Evolutionary conservation across 345 rosid genomes (phyloP), one percentile per base, ranked within the genome.

Genomic region (Arabidopsis thaliana): DNA sequence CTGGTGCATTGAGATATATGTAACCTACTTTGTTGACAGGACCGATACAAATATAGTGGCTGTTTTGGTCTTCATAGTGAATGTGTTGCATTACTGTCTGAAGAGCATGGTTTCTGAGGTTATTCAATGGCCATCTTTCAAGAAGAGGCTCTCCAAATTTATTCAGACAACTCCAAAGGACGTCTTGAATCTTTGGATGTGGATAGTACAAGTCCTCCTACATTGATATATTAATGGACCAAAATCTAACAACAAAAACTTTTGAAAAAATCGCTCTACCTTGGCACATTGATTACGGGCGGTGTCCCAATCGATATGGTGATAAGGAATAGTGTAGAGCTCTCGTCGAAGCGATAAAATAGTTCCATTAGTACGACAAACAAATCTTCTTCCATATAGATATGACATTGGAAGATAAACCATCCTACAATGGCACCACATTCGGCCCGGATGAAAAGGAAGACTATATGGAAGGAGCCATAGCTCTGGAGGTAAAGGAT

Each of bases 361-460:
- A 10, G 82, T 71, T 3, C 83, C 68, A 16, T 63, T 85, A 12
- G 73, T 76, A 1, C 71, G 76, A 1, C 86, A 87, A 22, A 88
- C 89, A 33, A 84, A 86, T 65, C 86, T 84, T 69, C 77, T 89
- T 1, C 82, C 97, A 52, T 89, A 89, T 37, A 91, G 77, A 44
- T 84, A 91, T 4, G 97, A 91, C 87, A 88, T 83, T 0, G 90
- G 83, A 1, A 75, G 56, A 28, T 66, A 75, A 53, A 75, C 79
- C 79, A 75, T 25, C 67, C 79, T 57, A 6, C 71, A 75, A 36
- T 59, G 71, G 8, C 72, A 74, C 65, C 70, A 73, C 71, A 73
- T 73, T 53, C 64, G 24, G 0, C 78, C 71, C 12, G 78, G 78
- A 73, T 73, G 78, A 73, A 55, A 77, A 2, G 48, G 80, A 50